Evolutionary conservation across 495 filamentous ascomycete genomes (phyloP).

Genomic region (Lepraria neglecta): DNA sequence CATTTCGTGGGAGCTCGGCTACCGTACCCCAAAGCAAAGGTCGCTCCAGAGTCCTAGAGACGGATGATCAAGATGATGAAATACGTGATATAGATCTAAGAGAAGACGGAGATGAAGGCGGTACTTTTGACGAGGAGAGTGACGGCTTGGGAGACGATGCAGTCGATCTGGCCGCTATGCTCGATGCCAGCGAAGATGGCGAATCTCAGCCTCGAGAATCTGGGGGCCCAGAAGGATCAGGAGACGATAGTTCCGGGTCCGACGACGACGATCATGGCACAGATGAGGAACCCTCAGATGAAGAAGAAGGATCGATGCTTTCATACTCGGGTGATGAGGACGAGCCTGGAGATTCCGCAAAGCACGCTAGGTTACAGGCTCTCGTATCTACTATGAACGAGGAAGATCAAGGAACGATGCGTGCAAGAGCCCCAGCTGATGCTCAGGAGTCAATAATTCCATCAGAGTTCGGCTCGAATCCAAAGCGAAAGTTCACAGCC

Average conservation of each 20-base stretch:
- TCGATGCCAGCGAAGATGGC: conserved; percentile 60
- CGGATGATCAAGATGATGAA: conserved; percentile 28
- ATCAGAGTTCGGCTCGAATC: conserved; percentile 52
- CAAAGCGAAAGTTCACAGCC: conserved; percentile 68
- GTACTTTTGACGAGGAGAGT: conserved; percentile 51
- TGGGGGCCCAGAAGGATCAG: conserved; percentile 28
- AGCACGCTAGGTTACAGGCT: conserved; percentile 58
- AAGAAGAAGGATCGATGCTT: conserved; percentile 44
- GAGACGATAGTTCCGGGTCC: conserved; percentile 34
- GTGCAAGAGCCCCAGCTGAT: conserved; percentile 24
- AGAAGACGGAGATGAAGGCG: conserved; percentile 47
- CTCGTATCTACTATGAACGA: conserved; percentile 63
- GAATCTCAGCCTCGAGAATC: conserved; percentile 31
- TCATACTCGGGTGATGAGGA: conserved; percentile 56
- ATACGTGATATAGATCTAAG: conserved; percentile 45
- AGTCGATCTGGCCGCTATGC: conserved; percentile 72
- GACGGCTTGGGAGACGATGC: conserved; percentile 76
- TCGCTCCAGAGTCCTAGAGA: conserved; percentile 28
- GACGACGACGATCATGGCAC: conserved; percentile 44
- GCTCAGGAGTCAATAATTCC: conserved; percentile 48
- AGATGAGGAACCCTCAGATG: conserved; percentile 40
- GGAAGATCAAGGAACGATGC: conserved; percentile 27
- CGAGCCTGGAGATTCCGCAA: conserved; percentile 49
- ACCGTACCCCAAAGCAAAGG: conserved; percentile 35
- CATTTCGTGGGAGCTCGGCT: conserved; percentile 61